Evolutionary conservation across 441 rosid species (phyloP), one percentile per base, ranked within the genome.

Genomic region (Mallotus japonicus): DNA sequence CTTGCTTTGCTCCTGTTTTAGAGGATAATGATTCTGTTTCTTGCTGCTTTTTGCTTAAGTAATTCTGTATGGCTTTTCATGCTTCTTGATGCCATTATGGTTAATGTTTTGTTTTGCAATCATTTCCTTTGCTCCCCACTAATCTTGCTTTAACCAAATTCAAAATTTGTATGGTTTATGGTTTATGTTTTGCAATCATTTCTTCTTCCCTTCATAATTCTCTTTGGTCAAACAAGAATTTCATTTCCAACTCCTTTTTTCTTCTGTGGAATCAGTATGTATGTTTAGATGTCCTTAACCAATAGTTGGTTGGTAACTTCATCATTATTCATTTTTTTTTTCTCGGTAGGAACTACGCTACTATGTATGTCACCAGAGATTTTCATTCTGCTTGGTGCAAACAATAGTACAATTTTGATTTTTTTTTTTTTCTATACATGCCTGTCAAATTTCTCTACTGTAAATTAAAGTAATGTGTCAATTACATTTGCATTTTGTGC

Each of bases 61-160:
- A 69, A 70, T 74, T 62, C 24, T 37, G 66, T 65, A 34, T 49
- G 37, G 20, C 4, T 49, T 76, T 74, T 58, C 70, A 61, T 49
- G 73, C 73, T 67, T 69, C 16, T 28, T 50, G 64, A 71, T 60
- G 65, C 51, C 57, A 44, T 49, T 13, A 50, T n/a, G 50, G 34
- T 50, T 65, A 37, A 51, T 51, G 5, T 49, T 60, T 44, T 4
- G 12, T 12, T 47, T 70, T 60, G 22, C 8, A 12, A n/a, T 47
- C 51, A 46, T 34, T 60, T 49, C 20, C 37, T 9, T 3, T 62
- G 53, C 54, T 57, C 9, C 14, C n/a, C 34, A 14, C 5, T 58
- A 13, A 40, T 22, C 19, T 5, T 57, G 11, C 2, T 68, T 40
- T 56, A n/a, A 56, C 56, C 7, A 15, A 40, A 22, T 20, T 56